These are phyloP conservation scores for Pterulicium gracile DNA, from an alignment of 1,284 basidiomycete genomes.

Conservation along the genomic window DNA sequence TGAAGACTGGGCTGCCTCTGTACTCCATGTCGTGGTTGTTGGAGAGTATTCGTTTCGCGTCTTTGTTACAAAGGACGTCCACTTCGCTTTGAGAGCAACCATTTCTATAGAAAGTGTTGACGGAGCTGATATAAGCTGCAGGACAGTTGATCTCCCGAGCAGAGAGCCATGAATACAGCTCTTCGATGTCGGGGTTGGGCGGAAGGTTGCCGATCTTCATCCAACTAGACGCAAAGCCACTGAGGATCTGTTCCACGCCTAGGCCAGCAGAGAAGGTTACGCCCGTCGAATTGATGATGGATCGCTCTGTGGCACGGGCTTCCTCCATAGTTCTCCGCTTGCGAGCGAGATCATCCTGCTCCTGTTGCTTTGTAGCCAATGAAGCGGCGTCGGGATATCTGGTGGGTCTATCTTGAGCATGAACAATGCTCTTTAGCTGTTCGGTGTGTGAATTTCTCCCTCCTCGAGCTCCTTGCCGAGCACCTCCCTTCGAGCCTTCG, in stretches of 20 bases:
- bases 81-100: constrained; percentile 5
- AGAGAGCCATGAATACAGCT: constrained; percentile 13
- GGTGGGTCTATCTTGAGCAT: no score
- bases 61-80: constrained; percentile 10
- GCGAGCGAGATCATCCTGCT: no score
- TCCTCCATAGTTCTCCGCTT: neutral
- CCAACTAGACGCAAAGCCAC: constrained; percentile 14
- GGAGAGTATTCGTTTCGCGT: constrained; percentile 7
- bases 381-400: no score
- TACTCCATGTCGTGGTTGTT: neutral
- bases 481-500: no score
- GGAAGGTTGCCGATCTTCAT: constrained; percentile 13
- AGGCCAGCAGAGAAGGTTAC: constrained; percentile 14
- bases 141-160: constrained; percentile 12
- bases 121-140: constrained; percentile 5
- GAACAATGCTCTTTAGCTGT: no score
- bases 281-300: neutral
- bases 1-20: neutral
- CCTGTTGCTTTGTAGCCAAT: no score
- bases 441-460: no score
- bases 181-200: constrained; percentile 7
- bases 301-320: neutral
- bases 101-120: neutral
- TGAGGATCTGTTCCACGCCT: constrained; percentile 11
- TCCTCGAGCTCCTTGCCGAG: no score